Conservation (phyloP, 2,329 filamentous ascomycete species). For the Phyllosticta paracitricarpa region DNA sequence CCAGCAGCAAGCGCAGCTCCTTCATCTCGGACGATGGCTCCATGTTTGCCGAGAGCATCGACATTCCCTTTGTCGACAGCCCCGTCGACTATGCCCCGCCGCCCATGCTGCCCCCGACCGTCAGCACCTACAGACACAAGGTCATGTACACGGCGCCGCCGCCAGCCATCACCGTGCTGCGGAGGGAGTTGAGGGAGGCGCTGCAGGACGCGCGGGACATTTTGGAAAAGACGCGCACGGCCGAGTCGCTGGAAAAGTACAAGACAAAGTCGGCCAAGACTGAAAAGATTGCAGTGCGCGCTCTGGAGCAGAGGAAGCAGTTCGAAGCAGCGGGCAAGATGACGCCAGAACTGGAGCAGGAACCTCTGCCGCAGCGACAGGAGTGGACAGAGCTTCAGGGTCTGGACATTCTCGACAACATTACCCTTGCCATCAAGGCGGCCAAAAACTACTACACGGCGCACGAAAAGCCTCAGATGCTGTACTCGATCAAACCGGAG, state of each 20-base stretch:
- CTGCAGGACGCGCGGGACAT: slow-evolving; percentile 61
- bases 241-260: slow-evolving; percentile 15
- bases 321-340: slow-evolving; percentile 2
- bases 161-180: slow-evolving; percentile 71
- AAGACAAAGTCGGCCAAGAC: slow-evolving; percentile 9
- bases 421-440: slow-evolving; percentile 88
- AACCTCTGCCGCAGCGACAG: slow-evolving; percentile 24
- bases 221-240: slow-evolving; percentile 48
- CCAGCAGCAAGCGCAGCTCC: slow-evolving; percentile 1
- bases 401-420: slow-evolving; percentile 82
- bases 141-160: slow-evolving; percentile 74
- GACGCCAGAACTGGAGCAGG: slow-evolving; percentile 24
- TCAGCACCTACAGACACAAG: slow-evolving; percentile 86
- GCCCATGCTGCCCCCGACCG: slow-evolving; percentile 87
- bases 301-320: slow-evolving; percentile 32
- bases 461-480: slow-evolving; percentile 74
- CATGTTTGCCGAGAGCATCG: slow-evolving; percentile 14
- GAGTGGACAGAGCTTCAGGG: slow-evolving; percentile 83
- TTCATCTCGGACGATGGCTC: slow-evolving; percentile 15
- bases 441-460: slow-evolving; percentile 95
- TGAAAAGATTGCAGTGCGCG: slow-evolving; percentile 1
- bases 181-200: slow-evolving; percentile 56
- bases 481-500: slow-evolving; percentile 82
- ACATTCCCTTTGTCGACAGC: slow-evolving; percentile 37
- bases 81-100: slow-evolving; percentile 53